Percentiles rank a stretch among this genome's conserved stretches.
Conservation (phyloP, 306 rosid genomes). For the Sphenostylis stenocarpa region DNA sequence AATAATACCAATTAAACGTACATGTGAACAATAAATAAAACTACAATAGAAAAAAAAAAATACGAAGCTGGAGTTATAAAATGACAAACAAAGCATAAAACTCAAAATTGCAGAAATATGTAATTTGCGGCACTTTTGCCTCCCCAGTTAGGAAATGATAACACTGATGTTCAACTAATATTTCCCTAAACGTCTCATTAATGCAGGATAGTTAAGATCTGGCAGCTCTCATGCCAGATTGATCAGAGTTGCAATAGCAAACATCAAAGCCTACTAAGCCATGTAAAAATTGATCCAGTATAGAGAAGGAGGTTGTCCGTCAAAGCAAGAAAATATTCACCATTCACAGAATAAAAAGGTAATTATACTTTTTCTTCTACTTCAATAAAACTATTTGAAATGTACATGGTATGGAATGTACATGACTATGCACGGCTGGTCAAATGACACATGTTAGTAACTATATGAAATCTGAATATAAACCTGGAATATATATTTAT, state of each 20-base stretch:
- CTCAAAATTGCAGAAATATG: constrained; percentile 12
- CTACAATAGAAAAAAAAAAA: neutral
- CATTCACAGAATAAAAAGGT: neutral
- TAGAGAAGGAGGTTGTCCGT: neutral
- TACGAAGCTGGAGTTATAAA: neutral
- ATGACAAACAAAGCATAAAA: constrained; percentile 7
- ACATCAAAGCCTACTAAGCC: neutral
- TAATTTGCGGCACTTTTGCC: constrained; percentile 2
- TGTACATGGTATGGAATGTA: neutral
- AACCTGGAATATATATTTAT: neutral
- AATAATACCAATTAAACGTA: constrained; percentile 12
- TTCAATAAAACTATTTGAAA: neutral
- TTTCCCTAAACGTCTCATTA: neutral
- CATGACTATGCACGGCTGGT: neutral
- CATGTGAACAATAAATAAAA: neutral
- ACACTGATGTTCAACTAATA: constrained; percentile 4
- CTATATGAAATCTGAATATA: constrained; percentile 2
- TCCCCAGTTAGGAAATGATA: neutral
- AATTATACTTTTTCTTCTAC: neutral
- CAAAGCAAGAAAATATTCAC: neutral
- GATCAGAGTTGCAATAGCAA: neutral
- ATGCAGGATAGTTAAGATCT: neutral
- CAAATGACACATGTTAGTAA: too few species aligned
- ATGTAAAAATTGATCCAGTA: neutral
- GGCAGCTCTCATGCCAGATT: neutral